Evolutionary conservation across 352 stramenopile genomes (phyloP).

Genomic region (Globisporangium camurandrum): DNA sequence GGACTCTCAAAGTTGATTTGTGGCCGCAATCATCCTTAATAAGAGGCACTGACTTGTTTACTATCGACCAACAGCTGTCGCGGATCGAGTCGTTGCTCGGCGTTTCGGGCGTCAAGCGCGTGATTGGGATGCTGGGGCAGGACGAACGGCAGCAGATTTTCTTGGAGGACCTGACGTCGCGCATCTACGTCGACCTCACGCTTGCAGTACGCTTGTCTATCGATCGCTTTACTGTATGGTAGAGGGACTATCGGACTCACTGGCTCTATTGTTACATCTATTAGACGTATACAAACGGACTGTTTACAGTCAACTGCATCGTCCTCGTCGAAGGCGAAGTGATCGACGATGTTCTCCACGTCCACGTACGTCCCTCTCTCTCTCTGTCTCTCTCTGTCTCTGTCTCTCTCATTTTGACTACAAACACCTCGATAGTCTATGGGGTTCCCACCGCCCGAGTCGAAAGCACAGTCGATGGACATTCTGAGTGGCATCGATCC

Average conservation of each 20-base stretch:
- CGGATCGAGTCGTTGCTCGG: constrained; percentile 82
- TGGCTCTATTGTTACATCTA: background rate
- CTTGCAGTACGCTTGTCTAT: constrained; percentile 22
- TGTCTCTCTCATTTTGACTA: background rate
- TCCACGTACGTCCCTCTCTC: constrained; percentile 47
- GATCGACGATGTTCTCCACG: constrained; percentile 87
- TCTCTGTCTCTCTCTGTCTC: background rate
- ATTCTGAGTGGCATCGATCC: constrained; percentile 74
- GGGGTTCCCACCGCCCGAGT: constrained; percentile 86
- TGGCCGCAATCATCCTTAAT: too few species aligned
- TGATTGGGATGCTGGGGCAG: constrained; percentile 82
- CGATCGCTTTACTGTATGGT: background rate
- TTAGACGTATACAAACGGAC: constrained; percentile 71
- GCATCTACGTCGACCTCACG: constrained; percentile 69
- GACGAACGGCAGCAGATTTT: constrained; percentile 75
- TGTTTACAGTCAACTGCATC: constrained; percentile 91
- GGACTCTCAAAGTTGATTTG: too few species aligned
- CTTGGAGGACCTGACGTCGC: constrained; percentile 76
- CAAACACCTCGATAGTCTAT: constrained; percentile 79
- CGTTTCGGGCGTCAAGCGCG: constrained; percentile 60
- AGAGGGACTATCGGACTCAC: background rate
- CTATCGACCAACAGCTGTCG: constrained; percentile 39
- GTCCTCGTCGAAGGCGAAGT: constrained; percentile 91
- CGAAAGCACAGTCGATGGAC: constrained; percentile 62
- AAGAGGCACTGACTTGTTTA: too few species aligned